Conservation (phyloP, 2,329 filamentous ascomycete species). For the Phoma sp. region DNA sequence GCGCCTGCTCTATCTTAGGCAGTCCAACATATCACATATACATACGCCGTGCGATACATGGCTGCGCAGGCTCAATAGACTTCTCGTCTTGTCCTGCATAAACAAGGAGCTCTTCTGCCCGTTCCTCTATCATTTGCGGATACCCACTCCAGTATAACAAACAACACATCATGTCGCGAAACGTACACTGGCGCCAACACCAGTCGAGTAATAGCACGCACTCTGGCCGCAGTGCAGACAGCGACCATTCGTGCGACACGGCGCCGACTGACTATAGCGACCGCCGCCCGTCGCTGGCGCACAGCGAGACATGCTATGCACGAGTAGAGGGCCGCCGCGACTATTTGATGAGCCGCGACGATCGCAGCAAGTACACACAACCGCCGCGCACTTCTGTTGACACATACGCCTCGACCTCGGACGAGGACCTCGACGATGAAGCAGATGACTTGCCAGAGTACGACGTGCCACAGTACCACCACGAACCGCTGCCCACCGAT, state of each 20-base stretch:
- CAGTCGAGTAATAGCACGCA: slow-evolving; percentile 42
- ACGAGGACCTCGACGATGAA: slow-evolving; percentile 60
- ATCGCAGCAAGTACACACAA: slow-evolving; percentile 21
- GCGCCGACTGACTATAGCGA: slow-evolving; percentile 45
- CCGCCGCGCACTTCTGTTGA: slow-evolving; percentile 67
- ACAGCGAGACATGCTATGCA: slow-evolving; percentile 39
- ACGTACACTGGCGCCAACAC: slow-evolving; percentile 40
- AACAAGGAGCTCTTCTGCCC: slow-evolving; percentile 12
- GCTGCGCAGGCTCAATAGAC: slow-evolving; percentile 21
- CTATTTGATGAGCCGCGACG: slow-evolving; percentile 27
- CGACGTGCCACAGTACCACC: slow-evolving; percentile 65
- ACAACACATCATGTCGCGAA: slow-evolving; percentile 38
- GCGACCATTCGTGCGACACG: slow-evolving; percentile 42
- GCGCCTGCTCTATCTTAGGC: slow-evolving; percentile 27
- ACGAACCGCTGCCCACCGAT: slow-evolving; percentile 67
- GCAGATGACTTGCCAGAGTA: slow-evolving; percentile 56
- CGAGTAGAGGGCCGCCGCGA: slow-evolving; percentile 38
- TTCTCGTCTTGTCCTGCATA: slow-evolving; percentile 11
- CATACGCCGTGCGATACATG: slow-evolving; percentile 29
- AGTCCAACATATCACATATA: slow-evolving; percentile 23
- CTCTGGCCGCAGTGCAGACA: slow-evolving; percentile 39
- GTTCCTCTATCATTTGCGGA: slow-evolving; percentile 18
- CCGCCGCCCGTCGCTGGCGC: slow-evolving; percentile 34
- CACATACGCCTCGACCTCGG: slow-evolving; percentile 80
- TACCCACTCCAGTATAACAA: slow-evolving; percentile 9